Evolutionary conservation across 805 yeast species (phyloP).

Genomic region (Wickerhamomyces mucosus): DNA sequence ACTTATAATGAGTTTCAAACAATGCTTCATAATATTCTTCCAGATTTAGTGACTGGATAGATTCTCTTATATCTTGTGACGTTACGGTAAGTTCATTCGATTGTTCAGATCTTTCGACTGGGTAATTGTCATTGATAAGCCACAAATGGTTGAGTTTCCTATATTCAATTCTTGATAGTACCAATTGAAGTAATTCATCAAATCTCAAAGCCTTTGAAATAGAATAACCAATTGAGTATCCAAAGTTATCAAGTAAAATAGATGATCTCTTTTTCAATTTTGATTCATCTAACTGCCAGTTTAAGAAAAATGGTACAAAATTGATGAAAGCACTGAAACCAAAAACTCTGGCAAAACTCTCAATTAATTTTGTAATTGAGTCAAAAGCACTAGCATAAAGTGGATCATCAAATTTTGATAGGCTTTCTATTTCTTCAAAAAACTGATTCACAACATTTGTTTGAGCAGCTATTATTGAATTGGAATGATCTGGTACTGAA

Average conservation of each 20-base stretch:
- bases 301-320: constrained; percentile 34
- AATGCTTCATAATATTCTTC: constrained; percentile 12
- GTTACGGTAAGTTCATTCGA: constrained; percentile 6
- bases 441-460: constrained; percentile 14
- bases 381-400: constrained; percentile 2
- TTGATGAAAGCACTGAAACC: constrained; percentile 40
- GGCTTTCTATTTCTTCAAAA: constrained; percentile 14
- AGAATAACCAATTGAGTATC: constrained; percentile 8
- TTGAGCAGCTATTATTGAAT: constrained; percentile 12
- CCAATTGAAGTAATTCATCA: constrained; percentile 6
- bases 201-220: constrained; percentile 6
- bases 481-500: constrained; percentile 10
- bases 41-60: constrained; percentile 4
- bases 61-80: constrained; percentile 4
- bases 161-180: constrained; percentile 13
- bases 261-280: neutral
- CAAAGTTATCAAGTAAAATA: constrained; percentile 15
- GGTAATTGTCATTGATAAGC: constrained; percentile 9
- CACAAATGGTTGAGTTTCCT: constrained; percentile 12
- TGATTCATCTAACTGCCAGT: constrained; percentile 27
- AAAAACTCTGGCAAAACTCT: constrained; percentile 21
- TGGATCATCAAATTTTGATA: constrained; percentile 3
- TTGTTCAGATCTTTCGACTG: constrained; percentile 6
- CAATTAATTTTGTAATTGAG: constrained; percentile 6
- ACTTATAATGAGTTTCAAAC: constrained; percentile 15